Evolutionary conservation across 106 monocot species (phyloP).

Genomic region (Dactylorhiza incarnata): DNA sequence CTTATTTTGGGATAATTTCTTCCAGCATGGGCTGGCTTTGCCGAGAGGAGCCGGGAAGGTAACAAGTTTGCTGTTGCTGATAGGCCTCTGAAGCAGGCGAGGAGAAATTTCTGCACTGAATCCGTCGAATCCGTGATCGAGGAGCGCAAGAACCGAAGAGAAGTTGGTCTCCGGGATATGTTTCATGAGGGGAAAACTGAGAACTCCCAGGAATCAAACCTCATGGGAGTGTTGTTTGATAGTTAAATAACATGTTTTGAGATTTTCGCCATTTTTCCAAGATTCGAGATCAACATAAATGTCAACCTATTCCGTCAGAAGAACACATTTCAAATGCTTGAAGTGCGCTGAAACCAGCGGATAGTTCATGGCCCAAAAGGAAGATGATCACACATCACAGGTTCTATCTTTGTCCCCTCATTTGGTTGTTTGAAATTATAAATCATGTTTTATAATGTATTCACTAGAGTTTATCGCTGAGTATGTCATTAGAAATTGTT

Average conservation of each 20-base stretch:
- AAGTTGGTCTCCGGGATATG: conserved; percentile 36
- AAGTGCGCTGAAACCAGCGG: not conserved
- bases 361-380: not conserved
- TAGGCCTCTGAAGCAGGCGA: conserved; percentile 46
- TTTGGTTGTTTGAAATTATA: no score
- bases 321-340: not conserved
- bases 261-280: not conserved
- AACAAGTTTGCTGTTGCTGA: conserved; percentile 72
- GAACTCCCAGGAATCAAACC: conserved; percentile 15
- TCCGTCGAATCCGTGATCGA: conserved; percentile 64
- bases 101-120: conserved; percentile 53
- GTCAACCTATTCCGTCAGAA: not conserved
- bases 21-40: conserved; percentile 87
- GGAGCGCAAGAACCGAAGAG: conserved; percentile 53
- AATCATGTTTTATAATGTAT: no score
- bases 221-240: conserved; percentile 30
- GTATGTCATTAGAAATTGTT: no score
- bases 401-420: not conserved
- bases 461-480: no score
- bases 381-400: not conserved
- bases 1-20: conserved; percentile 4
- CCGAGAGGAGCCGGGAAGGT: conserved; percentile 63
- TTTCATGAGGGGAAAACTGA: conserved; percentile 32
- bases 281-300: not conserved
- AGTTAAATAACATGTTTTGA: conserved; percentile 2